Percentiles rank a stretch among this genome's conserved stretches.
phyloP scores from a whole-genome alignment of 192 early-diverging fungal species.

The Coemansia sp. region DNA sequence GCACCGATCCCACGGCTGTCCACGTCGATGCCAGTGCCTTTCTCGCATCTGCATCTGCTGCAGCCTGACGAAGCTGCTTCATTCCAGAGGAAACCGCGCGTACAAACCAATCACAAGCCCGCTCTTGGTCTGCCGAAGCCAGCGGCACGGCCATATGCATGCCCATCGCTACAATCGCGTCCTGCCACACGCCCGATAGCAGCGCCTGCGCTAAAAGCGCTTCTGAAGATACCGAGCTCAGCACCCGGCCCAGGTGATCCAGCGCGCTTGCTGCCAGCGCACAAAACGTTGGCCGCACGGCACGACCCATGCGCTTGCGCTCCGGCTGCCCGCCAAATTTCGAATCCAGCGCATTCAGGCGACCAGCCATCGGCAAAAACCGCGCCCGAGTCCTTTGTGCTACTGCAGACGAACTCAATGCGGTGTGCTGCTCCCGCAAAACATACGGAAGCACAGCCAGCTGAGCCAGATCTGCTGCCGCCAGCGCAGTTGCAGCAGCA shows the following conservation, averaged over 20 bases:
- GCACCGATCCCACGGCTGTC: constrained; percentile 24
- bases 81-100: constrained; percentile 23
- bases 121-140: not conserved
- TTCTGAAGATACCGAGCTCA: constrained; percentile 7
- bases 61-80: constrained; percentile 14
- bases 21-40: constrained; percentile 21
- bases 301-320: constrained; percentile 10
- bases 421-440: not conserved
- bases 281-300: constrained; percentile 13
- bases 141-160: constrained; percentile 27
- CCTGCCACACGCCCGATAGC: constrained; percentile 29
- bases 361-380: constrained; percentile 13
- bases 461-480: constrained; percentile 27
- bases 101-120: constrained; percentile 27
- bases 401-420: not conserved
- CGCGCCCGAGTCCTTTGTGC: not conserved
- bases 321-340: not conserved
- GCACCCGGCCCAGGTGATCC: constrained; percentile 9
- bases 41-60: not conserved
- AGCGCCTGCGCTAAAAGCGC: constrained; percentile 10
- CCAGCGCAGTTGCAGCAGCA: constrained; percentile 14
- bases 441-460: constrained; percentile 28
- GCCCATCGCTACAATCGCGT: constrained; percentile 37
- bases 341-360: not conserved
- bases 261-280: constrained; percentile 30